Base-by-base conservation (phyloP, 1,284 basidiomycete genomes). In the Vanrija sp. region DNA sequence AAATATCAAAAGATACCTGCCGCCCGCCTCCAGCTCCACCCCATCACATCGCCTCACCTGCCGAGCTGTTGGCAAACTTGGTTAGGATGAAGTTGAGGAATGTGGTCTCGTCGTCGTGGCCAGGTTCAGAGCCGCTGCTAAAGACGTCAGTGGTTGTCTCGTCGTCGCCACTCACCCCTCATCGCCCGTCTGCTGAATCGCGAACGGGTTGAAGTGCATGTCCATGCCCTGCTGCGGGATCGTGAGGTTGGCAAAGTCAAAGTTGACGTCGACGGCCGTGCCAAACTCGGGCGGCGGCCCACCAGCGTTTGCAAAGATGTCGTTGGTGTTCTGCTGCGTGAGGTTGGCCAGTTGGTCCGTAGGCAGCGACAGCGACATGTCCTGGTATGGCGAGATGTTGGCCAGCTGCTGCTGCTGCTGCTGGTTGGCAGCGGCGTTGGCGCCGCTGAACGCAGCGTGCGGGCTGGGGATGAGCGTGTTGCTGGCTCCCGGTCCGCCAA, bases 161-260 rank as follows among this genome's bases (percentile, higher is more conserved):
- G 4, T n/a, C n/a, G 1, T 3, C 16, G 1, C 0, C 3, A 65
- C 71, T 67, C 57, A 73, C 68, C 64, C 69, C 48, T 71, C 73
- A 19, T 53, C 55, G 41, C 52, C 56, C 24, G 71, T 71, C 51
- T 76, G 75, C 18, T 68, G 63, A 39, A 76, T 59, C 9, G 73
- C 73, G 52, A 76, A 76, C 9, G 75, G 75, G 56, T 76, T 76
- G 63, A 76, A 76, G 8, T 54, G 49, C 39, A 61, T 54, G 44
- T 60, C 64, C 51, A 54, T 50, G 31, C 46, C 59, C 19, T 52
- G 46, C 51, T 46, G 59, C 12, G 50, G 27, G 41, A 68, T 56
- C 6, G 68, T 66, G 24, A 76, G 60, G 51, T 71, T 67, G 14
- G 59, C 36, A 46, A 75, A 73, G 57, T 72, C 71, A 48, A 73